Evolutionary conservation across 495 filamentous ascomycete species (phyloP), one percentile per base, ranked within the genome.

Genomic region (Tuber melanosporum): DNA sequence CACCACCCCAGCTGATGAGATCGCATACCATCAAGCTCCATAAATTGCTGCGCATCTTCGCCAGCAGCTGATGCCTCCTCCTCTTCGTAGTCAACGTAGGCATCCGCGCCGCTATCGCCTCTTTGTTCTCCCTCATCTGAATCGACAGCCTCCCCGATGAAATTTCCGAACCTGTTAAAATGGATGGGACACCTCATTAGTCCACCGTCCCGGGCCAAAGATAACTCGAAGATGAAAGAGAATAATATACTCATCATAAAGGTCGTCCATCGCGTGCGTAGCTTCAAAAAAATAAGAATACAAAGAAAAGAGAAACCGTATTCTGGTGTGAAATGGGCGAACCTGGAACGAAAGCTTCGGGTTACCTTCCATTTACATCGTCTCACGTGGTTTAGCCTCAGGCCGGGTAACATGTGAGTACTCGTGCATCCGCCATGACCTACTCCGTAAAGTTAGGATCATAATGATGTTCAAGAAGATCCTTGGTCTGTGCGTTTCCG

Each of bases 71-170:
- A 91, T 41, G 89, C 90, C 42, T 91, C 89, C 46, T 87, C 88
- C 8, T 90, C 89, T 44, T 94, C 92, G 79, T 93, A 92, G 84
- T 94, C 90, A 76, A 93, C 89, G 82, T 96, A 97, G 79, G 91
- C 90, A 80, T 91, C 92, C 44, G 88, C 89, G 83, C 89, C 89
- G 78, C 91, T 89, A 81, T 90, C 92, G 85, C 89, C 88, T 79
- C 93, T 88, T 77, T 90, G 90, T 19, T 73, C 79, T 82, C 97
- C 95, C 82, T 93, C 92, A 80, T 96, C 94, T 49, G 93, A 96
- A 83, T 94, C 92, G 81, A 91, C 92, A 79, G 89, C 91, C 83
- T 97, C 95, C 80, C 95, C 95, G 83, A 97, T 97, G 86, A 93
- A 97, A 85, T 97, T 97, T 83, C 94, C 94, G 86, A 97, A 97